phyloP scores from a whole-genome alignment of 345 rosid species.

The Rhizophora apiculata region DNA sequence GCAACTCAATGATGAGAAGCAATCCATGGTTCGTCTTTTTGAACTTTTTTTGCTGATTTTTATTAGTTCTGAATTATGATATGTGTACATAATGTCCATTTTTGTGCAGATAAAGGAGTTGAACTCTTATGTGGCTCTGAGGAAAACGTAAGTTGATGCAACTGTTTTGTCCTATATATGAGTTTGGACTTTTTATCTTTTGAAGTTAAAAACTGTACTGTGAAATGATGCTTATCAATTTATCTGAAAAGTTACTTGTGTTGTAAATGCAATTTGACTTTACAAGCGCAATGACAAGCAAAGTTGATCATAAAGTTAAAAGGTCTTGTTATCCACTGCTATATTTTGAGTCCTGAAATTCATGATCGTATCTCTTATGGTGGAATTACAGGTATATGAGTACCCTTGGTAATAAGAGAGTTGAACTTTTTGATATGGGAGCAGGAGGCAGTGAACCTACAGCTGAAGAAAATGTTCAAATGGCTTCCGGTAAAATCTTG shows the following conservation, averaged over 20 bases:
- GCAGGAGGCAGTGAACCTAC: constrained; percentile 88
- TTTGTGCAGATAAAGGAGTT: constrained; percentile 84
- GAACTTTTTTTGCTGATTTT: neutral
- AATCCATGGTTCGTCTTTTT: constrained; percentile 71
- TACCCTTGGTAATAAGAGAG: constrained; percentile 86
- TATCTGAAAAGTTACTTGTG: neutral
- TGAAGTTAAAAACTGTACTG: neutral
- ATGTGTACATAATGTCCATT: neutral
- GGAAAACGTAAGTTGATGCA: constrained; percentile 72
- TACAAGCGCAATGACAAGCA: neutral
- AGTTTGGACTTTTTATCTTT: neutral
- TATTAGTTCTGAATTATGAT: neutral
- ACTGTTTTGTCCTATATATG: constrained; percentile 4
- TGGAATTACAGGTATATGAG: constrained; percentile 67
- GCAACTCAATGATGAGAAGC: constrained; percentile 94
- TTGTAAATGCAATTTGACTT: neutral
- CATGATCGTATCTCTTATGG: constrained; percentile 8
- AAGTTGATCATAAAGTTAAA: neutral
- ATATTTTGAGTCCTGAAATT: constrained; percentile 9
- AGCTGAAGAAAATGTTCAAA: constrained; percentile 77
- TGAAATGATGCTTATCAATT: neutral
- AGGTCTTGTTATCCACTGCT: neutral
- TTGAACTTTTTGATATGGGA: constrained; percentile 89
- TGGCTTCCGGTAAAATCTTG: constrained; percentile 69
- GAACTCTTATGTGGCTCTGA: constrained; percentile 82